A percentile compares a stretch with the other conserved stretches of the same genome.
These are phyloP conservation scores for Prinsepia uniflora DNA, from an alignment of 306 rosid species.

Conservation along the genomic window DNA sequence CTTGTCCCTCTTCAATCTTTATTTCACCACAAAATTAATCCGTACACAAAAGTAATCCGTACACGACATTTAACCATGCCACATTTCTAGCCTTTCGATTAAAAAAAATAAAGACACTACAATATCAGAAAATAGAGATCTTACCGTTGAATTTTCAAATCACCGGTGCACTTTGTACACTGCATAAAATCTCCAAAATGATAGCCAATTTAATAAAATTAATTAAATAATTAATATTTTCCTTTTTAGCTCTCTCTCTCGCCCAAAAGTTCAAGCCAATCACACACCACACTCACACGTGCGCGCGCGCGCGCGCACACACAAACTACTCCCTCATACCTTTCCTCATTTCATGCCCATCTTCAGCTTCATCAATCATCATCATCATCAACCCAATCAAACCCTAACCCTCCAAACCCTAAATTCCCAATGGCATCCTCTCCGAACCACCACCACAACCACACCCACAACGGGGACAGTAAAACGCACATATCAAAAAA, in stretches of 20 bases:
- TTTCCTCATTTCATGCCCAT: not conserved
- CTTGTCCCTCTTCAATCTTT: slow-evolving; percentile 5
- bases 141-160: too few species aligned
- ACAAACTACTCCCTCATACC: not conserved
- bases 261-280: not conserved
- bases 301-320: too few species aligned
- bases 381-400: not conserved
- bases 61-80: too few species aligned
- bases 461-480: slow-evolving; percentile 50
- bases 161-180: too few species aligned
- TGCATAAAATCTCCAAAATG: too few species aligned
- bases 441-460: slow-evolving; percentile 14
- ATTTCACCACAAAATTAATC: not conserved
- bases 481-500: slow-evolving; percentile 46
- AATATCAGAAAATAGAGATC: too few species aligned
- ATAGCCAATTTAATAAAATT: too few species aligned
- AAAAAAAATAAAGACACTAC: too few species aligned
- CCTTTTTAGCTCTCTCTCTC: not conserved
- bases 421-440: slow-evolving; percentile 23
- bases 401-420: slow-evolving; percentile 11
- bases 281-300: not conserved
- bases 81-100: too few species aligned
- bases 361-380: not conserved
- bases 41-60: not conserved
- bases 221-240: not conserved